Evolutionary conservation across 108 stramenopile species (phyloP), one percentile per base, ranked within the genome.

Genomic region (Nitzschia putrida): DNA sequence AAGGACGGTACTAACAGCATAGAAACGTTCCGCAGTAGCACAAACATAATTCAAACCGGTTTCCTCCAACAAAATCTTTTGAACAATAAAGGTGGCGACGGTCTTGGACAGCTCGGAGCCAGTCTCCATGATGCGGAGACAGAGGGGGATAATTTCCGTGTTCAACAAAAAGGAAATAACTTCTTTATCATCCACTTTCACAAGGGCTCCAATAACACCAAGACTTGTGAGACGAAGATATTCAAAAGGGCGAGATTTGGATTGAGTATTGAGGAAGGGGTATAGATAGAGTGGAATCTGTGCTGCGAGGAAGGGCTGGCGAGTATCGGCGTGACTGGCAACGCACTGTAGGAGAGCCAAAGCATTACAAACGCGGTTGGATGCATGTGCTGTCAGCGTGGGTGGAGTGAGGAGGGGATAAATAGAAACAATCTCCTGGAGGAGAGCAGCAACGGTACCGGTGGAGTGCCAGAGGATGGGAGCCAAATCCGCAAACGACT

Each of bases 21-120:
- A 98, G 72, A 99, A 99, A 3, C 99, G 93, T 83, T 99, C 98
- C 38, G 97, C 95, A 0, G 99, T 99, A 43, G 96, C 93, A 80
- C 99, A 99, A n/a, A 99, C 97, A 79, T 99, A 98, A 22, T 90
- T 84, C 40, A 99, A 83, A 8, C 99, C 99, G 40, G 85, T 83
- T 66, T 99, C 97, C 74, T 99, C 99, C 70, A 98, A 67, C 51
- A 99, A 81, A 47, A 99, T 97, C 80, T 99, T 99, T 79, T 99
- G 97, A 6, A 98, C 97, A 52, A 99, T 98, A 72, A 99, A 99
- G n/a, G 99, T 99, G 0, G 98, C 98, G 8, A 96, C 96, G 2
- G 99, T 99, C 72, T 98, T 98, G 72, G 83, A 85, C 12, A 99
- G 89, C 72, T 99, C 99, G 37, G 84, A 83, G 8, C 99, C 99